Evolutionary conservation across 2,329 filamentous ascomycete species (phyloP).

Genomic region (Alternaria sp.): DNA sequence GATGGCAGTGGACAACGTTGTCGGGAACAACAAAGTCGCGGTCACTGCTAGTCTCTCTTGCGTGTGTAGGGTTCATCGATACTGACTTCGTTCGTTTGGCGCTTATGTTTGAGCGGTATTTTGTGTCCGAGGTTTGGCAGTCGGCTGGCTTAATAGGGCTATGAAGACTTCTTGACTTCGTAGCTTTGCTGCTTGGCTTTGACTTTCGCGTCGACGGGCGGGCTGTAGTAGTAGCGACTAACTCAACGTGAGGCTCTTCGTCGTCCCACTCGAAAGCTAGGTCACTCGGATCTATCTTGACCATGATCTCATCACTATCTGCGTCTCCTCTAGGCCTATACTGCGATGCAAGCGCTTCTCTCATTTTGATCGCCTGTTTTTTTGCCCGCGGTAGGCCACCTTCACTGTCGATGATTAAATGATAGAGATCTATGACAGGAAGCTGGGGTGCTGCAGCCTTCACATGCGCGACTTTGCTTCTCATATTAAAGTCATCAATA

Average conservation of each 20-base stretch:
- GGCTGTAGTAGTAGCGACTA: neutral
- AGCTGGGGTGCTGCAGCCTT: slow-evolving; percentile 31
- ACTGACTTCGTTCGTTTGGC: neutral
- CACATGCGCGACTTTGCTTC: slow-evolving; percentile 29
- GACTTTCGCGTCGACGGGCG: neutral
- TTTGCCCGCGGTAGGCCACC: slow-evolving; percentile 16
- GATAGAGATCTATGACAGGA: slow-evolving; percentile 26
- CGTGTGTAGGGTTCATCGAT: neutral
- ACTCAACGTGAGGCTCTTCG: slow-evolving; percentile 7
- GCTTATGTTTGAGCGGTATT: neutral
- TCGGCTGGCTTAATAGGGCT: neutral
- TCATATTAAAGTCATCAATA: slow-evolving; percentile 22
- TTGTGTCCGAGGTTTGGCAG: neutral
- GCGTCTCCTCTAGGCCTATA: neutral
- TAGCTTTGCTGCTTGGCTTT: neutral
- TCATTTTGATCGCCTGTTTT: slow-evolving; percentile 11
- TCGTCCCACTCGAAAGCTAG: slow-evolving; percentile 25
- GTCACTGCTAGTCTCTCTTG: slow-evolving; percentile 13
- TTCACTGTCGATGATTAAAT: slow-evolving; percentile 26
- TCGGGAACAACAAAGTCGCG: slow-evolving; percentile 16
- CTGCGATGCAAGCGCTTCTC: neutral
- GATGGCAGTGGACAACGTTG: neutral
- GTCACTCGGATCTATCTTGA: slow-evolving; percentile 32
- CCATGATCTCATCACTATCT: slow-evolving; percentile 17
- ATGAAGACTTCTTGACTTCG: neutral